Evolutionary conservation across 345 rosid genomes (phyloP).

Genomic region (Murraya koenigii): DNA sequence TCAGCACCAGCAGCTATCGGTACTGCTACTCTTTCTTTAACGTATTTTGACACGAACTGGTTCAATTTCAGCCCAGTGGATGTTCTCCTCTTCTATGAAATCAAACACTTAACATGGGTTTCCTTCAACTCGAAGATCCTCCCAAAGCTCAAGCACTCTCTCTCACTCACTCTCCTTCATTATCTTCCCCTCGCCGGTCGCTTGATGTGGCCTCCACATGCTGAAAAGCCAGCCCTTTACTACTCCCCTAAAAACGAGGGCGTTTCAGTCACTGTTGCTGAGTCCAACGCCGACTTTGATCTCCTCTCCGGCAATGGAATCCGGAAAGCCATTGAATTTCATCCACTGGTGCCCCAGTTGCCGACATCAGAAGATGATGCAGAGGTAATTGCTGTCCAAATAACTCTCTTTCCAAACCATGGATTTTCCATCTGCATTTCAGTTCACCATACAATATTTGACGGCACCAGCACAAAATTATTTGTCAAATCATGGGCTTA

Average conservation of each 20-base stretch:
- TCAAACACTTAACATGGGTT: slow-evolving; percentile 13
- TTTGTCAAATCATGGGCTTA: slow-evolving; percentile 44
- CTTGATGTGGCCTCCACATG: slow-evolving; percentile 22
- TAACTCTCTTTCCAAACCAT: slow-evolving; percentile 30
- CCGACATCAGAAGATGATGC: slow-evolving; percentile 14
- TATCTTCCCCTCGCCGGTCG: slow-evolving; percentile 33
- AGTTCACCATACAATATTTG: slow-evolving; percentile 34
- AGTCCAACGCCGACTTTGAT: slow-evolving; percentile 28
- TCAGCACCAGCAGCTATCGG: not conserved
- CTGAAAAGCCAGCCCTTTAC: slow-evolving; percentile 24
- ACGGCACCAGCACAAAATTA: slow-evolving; percentile 32
- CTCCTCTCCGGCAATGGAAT: not conserved
- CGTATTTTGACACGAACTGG: slow-evolving; percentile 26
- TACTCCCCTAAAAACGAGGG: slow-evolving; percentile 15
- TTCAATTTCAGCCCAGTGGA: slow-evolving; percentile 28
- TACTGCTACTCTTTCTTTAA: slow-evolving; percentile 23
- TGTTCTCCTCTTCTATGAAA: slow-evolving; percentile 32
- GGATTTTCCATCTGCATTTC: slow-evolving; percentile 38
- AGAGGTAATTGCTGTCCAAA: slow-evolving; percentile 16
- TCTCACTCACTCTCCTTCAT: slow-evolving; percentile 32
- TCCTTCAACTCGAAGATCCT: slow-evolving; percentile 33
- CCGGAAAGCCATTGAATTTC: slow-evolving; percentile 21
- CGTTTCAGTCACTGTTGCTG: slow-evolving; percentile 38
- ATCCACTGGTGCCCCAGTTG: slow-evolving; percentile 33
- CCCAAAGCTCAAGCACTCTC: slow-evolving; percentile 37